Conservation (phyloP, 2,329 filamentous ascomycete genomes). For the Cladosporium velox region DNA sequence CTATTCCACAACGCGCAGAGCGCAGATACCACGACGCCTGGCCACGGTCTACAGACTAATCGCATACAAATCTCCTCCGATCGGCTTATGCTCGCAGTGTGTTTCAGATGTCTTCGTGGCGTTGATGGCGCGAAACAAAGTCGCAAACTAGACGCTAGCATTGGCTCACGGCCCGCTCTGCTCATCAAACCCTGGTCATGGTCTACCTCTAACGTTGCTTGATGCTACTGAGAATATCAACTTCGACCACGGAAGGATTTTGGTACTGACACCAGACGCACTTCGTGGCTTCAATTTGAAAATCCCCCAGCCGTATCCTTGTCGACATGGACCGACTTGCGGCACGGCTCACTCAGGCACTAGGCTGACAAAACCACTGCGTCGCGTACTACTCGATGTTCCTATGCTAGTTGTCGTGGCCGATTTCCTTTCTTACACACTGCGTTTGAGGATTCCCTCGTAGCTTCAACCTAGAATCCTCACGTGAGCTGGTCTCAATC, state of each 20-base stretch:
- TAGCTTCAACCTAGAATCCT: not conserved
- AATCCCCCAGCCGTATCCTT: constrained; percentile 17
- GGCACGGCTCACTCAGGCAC: not conserved
- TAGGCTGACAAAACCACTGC: not conserved
- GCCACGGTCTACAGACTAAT: not conserved
- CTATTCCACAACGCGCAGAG: not conserved
- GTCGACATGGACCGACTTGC: constrained; percentile 2
- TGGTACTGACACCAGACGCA: not conserved
- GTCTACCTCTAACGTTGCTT: constrained; percentile 14
- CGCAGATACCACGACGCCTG: not conserved
- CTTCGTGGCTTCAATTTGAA: constrained; percentile 5
- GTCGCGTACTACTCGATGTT: constrained; percentile 8
- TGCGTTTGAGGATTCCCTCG: constrained; percentile 17
- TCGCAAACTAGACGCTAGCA: constrained; percentile 2
- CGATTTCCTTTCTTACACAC: constrained; percentile 4
- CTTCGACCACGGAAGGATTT: constrained; percentile 12
- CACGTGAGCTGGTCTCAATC: constrained; percentile 14
- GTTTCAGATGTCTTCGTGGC: constrained; percentile 17
- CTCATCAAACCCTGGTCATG: constrained; percentile 5
- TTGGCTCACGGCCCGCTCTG: constrained; percentile 1
- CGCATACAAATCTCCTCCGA: not conserved
- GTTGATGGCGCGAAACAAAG: constrained; percentile 14
- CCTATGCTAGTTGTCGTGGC: not conserved
- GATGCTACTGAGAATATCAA: constrained; percentile 10
- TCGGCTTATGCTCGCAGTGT: constrained; percentile 13